These are phyloP conservation scores for Xylaria sp. DNA, from an alignment of 495 filamentous ascomycete genomes.

Conservation along the genomic window DNA sequence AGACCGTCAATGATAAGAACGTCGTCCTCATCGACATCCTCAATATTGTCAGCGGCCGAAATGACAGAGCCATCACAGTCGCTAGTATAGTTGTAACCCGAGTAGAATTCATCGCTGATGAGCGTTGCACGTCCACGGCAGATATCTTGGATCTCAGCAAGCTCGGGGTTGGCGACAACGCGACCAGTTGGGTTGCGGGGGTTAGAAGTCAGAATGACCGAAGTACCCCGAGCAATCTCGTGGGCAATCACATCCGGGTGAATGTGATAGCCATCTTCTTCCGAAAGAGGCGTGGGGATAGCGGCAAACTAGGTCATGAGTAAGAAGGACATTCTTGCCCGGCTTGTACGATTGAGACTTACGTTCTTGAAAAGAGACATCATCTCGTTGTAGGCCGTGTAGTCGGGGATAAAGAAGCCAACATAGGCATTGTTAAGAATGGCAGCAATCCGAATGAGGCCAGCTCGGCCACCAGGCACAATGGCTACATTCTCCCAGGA, in stretches of 20 bases:
- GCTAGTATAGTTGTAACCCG: constrained; percentile 92
- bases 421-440: constrained; percentile 92
- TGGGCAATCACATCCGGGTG: constrained; percentile 90
- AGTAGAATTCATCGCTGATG: constrained; percentile 97
- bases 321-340: constrained; percentile 19
- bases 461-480: constrained; percentile 91
- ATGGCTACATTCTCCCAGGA: constrained; percentile 99
- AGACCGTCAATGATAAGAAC: constrained; percentile 95
- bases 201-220: constrained; percentile 94
- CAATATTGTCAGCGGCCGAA: constrained; percentile 83
- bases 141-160: constrained; percentile 88
- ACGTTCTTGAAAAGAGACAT: constrained; percentile 87
- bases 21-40: constrained; percentile 70
- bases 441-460: constrained; percentile 91
- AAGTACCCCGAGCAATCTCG: constrained; percentile 85
- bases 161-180: constrained; percentile 78
- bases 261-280: constrained; percentile 88
- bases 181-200: constrained; percentile 94
- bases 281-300: constrained; percentile 83
- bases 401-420: constrained; percentile 83
- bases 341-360: constrained; percentile 35
- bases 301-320: constrained; percentile 74
- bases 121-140: constrained; percentile 89
- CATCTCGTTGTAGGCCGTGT: constrained; percentile 95
- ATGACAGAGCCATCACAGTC: constrained; percentile 89